Evolutionary conservation across 2,329 filamentous ascomycete species (phyloP).

Genomic region (Colletotrichum sp.): DNA sequence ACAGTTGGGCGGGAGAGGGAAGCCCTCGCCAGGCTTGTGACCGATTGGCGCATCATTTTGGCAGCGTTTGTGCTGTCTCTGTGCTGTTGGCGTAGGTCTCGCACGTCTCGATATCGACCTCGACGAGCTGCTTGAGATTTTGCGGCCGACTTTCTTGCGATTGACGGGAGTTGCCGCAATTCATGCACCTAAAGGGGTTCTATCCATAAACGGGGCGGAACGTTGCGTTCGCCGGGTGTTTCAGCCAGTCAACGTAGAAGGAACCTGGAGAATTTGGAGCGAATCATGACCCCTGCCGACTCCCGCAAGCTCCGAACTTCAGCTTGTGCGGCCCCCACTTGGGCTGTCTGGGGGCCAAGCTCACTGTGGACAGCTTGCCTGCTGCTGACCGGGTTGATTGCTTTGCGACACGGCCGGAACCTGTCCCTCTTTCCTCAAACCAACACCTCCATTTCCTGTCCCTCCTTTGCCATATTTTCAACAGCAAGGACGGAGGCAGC

Average conservation of each 20-base stretch:
- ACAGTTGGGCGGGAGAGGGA: neutral
- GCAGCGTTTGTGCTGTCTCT: neutral
- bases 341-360: neutral
- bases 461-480: conserved; percentile 9
- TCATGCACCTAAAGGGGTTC: conserved; percentile 6
- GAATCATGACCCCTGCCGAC: conserved; percentile 2
- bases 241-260: conserved; percentile 1
- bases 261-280: neutral
- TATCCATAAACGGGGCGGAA: neutral
- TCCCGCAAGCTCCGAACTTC: conserved; percentile 5
- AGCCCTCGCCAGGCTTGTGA: neutral
- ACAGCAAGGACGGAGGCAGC: neutral
- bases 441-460: conserved; percentile 14
- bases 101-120: neutral
- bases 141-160: conserved; percentile 13
- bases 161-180: neutral
- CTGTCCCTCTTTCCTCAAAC: neutral
- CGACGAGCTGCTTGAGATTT: conserved; percentile 2
- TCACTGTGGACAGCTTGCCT: conserved; percentile 21
- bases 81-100: neutral
- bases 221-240: conserved; percentile 4
- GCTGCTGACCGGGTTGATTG: neutral
- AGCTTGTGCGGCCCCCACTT: conserved; percentile 7
- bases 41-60: conserved; percentile 21
- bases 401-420: neutral